Evolutionary conservation across 2,329 filamentous ascomycete genomes (phyloP).

Genomic region (Tolypocladium guangdongense): DNA sequence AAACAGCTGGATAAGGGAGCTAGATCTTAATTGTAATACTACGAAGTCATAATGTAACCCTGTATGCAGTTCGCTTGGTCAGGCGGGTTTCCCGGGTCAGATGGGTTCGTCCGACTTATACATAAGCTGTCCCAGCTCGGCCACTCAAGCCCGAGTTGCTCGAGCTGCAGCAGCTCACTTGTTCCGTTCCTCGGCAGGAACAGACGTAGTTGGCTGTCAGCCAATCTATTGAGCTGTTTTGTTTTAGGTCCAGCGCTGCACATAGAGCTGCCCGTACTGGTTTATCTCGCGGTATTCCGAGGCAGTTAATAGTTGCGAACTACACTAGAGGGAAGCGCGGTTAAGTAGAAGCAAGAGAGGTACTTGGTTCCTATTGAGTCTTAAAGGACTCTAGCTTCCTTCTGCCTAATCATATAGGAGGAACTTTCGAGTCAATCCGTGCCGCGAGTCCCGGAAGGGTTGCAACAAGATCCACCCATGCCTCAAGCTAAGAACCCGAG

Average conservation of each 20-base stretch:
- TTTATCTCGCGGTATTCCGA: too few species aligned
- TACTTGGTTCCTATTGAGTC: background rate
- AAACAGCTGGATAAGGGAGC: background rate
- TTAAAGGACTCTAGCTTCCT: background rate
- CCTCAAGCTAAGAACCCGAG: background rate
- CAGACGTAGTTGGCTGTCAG: background rate
- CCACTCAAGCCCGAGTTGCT: background rate
- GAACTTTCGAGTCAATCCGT: background rate
- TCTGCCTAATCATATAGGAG: too few species aligned
- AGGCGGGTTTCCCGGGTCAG: too few species aligned
- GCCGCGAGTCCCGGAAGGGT: background rate
- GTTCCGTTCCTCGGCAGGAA: background rate
- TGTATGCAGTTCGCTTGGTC: background rate
- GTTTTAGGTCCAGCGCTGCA: background rate
- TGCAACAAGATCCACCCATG: background rate
- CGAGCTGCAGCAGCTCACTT: background rate
- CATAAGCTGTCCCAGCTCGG: background rate
- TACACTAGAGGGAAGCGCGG: too few species aligned
- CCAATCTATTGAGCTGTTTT: background rate
- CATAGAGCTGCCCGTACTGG: background rate
- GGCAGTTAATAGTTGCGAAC: background rate
- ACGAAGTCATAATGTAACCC: background rate
- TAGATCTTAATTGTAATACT: background rate
- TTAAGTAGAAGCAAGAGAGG: background rate
- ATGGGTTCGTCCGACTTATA: background rate